A percentile compares a stretch with the other conserved stretches of the same genome.
Conservation (phyloP, 2,329 filamentous ascomycete species). For the Aspergillus ibericus region DNA sequence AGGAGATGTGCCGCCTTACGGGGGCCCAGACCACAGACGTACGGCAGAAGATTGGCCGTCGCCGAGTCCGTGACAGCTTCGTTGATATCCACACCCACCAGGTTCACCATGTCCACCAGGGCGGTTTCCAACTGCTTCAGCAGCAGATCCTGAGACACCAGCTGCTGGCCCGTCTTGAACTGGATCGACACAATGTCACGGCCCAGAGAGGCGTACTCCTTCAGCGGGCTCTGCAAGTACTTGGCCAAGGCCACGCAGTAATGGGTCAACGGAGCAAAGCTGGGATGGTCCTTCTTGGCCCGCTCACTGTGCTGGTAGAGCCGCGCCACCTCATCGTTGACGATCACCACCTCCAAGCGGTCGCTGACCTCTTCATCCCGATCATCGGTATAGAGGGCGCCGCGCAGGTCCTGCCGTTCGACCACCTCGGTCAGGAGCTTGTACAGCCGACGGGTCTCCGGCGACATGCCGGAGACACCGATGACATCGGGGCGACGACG, state of each 20-base stretch:
- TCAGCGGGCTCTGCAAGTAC: slow-evolving; percentile 93
- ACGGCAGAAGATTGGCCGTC: slow-evolving; percentile 84
- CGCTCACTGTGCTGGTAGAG: slow-evolving; percentile 89
- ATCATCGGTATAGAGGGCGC: slow-evolving; percentile 83
- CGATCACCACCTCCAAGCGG: slow-evolving; percentile 80
- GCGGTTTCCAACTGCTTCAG: slow-evolving; percentile 87
- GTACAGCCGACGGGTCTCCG: slow-evolving; percentile 80
- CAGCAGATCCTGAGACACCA: slow-evolving; percentile 84
- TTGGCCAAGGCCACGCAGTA: slow-evolving; percentile 88
- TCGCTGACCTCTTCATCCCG: slow-evolving; percentile 73
- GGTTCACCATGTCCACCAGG: slow-evolving; percentile 97
- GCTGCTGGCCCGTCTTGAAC: slow-evolving; percentile 86
- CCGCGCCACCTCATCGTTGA: slow-evolving; percentile 96
- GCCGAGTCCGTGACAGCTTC: slow-evolving; percentile 81
- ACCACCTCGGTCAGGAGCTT: slow-evolving; percentile 79
- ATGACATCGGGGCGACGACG: slow-evolving; percentile 85
- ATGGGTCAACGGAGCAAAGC: slow-evolving; percentile 72
- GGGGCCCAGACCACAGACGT: slow-evolving; percentile 85
- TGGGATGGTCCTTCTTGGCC: slow-evolving; percentile 76
- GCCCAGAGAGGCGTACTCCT: slow-evolving; percentile 91
- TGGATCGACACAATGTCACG: slow-evolving; percentile 82
- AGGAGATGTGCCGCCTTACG: slow-evolving; percentile 82
- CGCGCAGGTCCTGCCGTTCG: slow-evolving; percentile 71
- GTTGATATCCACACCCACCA: slow-evolving; percentile 93
- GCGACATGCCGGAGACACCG: slow-evolving; percentile 82